A percentile compares a stretch with the other conserved stretches of the same genome.
Evolutionary conservation across 805 yeast genomes (phyloP).

Genomic region (Grigorovia jiainica): DNA sequence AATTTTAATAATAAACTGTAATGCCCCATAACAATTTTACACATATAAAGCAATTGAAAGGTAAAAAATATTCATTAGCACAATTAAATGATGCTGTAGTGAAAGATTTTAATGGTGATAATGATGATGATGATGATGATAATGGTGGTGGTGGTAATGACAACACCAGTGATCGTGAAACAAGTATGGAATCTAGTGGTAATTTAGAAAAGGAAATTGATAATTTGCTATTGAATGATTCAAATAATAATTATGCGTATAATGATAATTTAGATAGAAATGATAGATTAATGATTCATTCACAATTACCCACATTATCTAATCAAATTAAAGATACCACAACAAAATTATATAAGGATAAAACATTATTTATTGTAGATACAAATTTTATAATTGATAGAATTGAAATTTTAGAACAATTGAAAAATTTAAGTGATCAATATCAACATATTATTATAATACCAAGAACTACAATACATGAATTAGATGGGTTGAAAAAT

Average conservation of each 20-base stretch:
- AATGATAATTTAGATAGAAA: background rate
- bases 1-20: too few relatives aligned
- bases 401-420: conserved; percentile 44
- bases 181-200: too few relatives aligned
- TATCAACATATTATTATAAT: conserved; percentile 48
- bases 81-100: background rate
- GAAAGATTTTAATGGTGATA: conserved; percentile 5
- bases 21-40: background rate
- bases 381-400: conserved; percentile 78
- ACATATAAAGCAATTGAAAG: background rate
- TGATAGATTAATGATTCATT: background rate
- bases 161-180: background rate
- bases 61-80: background rate
- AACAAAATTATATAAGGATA: background rate
- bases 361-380: conserved; percentile 54
- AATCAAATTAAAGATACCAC: too few relatives aligned
- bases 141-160: conserved; percentile 14
- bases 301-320: background rate
- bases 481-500: conserved; percentile 74
- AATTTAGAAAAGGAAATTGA: background rate
- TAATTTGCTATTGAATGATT: background rate
- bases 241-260: too few relatives aligned
- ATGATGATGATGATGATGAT: conserved; percentile 38
- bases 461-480: conserved; percentile 63
- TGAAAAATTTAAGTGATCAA: conserved; percentile 32